phyloP scores from a whole-genome alignment of 73 alveolate genomes.

The Paramecium tetraurelia region DNA sequence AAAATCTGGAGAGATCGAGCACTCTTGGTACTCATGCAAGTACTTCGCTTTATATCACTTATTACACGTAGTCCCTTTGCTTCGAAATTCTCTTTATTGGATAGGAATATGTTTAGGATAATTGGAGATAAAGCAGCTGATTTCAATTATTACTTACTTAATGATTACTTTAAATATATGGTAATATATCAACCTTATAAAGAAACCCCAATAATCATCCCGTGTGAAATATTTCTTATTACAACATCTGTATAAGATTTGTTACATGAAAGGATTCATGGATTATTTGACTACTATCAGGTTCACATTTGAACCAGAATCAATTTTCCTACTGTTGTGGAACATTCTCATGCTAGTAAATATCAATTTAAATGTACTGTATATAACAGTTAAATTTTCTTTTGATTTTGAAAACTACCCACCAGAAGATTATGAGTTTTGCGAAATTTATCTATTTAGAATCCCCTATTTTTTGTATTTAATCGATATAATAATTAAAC shows the following conservation, averaged over 20 bases:
- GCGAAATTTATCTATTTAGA: not conserved
- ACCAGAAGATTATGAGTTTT: not conserved
- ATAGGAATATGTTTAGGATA: constrained; percentile 16
- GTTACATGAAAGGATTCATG: not conserved
- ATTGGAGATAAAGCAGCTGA: constrained; percentile 36
- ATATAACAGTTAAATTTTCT: not conserved
- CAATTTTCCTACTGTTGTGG: not conserved
- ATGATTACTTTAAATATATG: constrained; percentile 14
- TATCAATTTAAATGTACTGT: not conserved
- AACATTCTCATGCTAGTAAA: not conserved
- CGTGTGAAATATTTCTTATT: not conserved
- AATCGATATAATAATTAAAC: not conserved
- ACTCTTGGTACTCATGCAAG: not conserved
- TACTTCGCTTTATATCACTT: not conserved
- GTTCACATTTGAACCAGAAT: not conserved
- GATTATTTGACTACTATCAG: not conserved
- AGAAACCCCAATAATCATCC: constrained; percentile 9
- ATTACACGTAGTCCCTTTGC: not conserved
- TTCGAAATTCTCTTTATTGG: not conserved
- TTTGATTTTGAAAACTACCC: not conserved
- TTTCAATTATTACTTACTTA: not conserved
- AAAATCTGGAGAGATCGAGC: not conserved
- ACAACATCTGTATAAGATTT: not conserved
- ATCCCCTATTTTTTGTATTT: not conserved
- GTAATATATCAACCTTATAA: not conserved